Conservation (phyloP, 179 eudicot genomes). For the Patellifolia procumbens region DNA sequence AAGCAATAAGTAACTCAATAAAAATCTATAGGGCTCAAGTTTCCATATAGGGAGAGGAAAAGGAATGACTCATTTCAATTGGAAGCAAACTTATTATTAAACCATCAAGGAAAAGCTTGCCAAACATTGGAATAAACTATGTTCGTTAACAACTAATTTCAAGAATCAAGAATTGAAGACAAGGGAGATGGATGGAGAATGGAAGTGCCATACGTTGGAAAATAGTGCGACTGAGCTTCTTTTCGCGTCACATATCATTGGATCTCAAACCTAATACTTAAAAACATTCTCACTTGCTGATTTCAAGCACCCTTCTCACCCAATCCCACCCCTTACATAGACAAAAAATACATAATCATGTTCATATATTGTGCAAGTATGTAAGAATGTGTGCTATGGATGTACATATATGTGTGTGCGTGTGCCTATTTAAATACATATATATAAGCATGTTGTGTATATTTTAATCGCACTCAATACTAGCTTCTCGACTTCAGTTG, state of each 20-base stretch:
- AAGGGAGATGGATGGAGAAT: not conserved
- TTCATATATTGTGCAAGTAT: not conserved
- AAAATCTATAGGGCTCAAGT: not conserved
- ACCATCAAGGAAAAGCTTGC: not conserved
- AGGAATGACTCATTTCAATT: too few relatives aligned
- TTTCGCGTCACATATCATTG: not conserved
- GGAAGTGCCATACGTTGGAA: not conserved
- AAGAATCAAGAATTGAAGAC: not conserved
- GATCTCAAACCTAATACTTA: not conserved
- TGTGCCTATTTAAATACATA: not conserved
- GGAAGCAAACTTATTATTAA: not conserved
- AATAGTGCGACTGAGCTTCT: not conserved
- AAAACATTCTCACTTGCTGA: not conserved
- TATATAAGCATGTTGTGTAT: not conserved
- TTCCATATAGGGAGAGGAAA: too few relatives aligned
- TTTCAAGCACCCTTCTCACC: not conserved
- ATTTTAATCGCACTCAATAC: not conserved
- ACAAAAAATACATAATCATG: not conserved
- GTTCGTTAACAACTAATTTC: not conserved
- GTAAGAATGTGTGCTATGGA: not conserved
- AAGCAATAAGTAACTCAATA: not conserved
- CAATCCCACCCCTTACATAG: not conserved
- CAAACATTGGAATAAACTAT: not conserved
- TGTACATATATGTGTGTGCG: not conserved
- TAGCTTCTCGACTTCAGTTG: not conserved